Percentiles rank a stretch among this genome's conserved stretches.
Evolutionary conservation across 1,139 yeast genomes (phyloP).

Genomic region (Keqinozyma sinolaborantium): DNA sequence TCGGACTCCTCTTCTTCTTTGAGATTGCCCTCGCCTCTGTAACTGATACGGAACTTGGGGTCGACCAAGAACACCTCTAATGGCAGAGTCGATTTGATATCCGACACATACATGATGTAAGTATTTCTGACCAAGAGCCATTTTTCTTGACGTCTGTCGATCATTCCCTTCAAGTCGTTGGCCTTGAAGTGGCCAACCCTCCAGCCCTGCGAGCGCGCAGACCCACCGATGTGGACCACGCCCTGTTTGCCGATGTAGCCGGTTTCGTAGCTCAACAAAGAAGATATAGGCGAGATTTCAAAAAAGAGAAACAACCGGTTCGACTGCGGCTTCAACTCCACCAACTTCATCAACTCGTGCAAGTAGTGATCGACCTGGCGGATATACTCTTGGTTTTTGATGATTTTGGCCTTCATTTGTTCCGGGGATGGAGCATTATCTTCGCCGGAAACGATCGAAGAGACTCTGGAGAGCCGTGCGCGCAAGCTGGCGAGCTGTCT

Average conservation of each 20-base stretch:
- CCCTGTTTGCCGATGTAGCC: conserved; percentile 91
- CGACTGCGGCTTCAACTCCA: conserved; percentile 75
- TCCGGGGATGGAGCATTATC: conserved; percentile 27
- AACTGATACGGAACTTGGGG: conserved; percentile 54
- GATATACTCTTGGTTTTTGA: conserved; percentile 36
- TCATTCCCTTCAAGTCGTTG: conserved; percentile 79
- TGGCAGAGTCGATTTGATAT: conserved; percentile 82
- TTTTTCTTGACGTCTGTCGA: conserved; percentile 82
- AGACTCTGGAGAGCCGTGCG: conserved; percentile 26
- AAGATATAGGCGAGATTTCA: conserved; percentile 85
- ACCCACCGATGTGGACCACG: conserved; percentile 69
- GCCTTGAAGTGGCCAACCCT: conserved; percentile 85
- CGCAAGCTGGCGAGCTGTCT: conserved; percentile 25
- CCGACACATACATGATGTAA: conserved; percentile 81
- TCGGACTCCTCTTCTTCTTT: conserved; percentile 34
- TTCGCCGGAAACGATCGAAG: conserved; percentile 21
- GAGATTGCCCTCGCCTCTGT: conserved; percentile 34
- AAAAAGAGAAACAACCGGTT: conserved; percentile 80
- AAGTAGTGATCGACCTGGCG: conserved; percentile 58
- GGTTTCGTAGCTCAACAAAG: conserved; percentile 77
- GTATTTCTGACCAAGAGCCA: conserved; percentile 89
- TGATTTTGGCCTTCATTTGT: conserved; percentile 17
- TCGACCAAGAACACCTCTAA: conserved; percentile 89
- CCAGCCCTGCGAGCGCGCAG: conserved; percentile 93
- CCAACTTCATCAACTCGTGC: conserved; percentile 51